Evolutionary conservation across 2,329 filamentous ascomycete species (phyloP).

Genomic region (Aschersonia sp.): DNA sequence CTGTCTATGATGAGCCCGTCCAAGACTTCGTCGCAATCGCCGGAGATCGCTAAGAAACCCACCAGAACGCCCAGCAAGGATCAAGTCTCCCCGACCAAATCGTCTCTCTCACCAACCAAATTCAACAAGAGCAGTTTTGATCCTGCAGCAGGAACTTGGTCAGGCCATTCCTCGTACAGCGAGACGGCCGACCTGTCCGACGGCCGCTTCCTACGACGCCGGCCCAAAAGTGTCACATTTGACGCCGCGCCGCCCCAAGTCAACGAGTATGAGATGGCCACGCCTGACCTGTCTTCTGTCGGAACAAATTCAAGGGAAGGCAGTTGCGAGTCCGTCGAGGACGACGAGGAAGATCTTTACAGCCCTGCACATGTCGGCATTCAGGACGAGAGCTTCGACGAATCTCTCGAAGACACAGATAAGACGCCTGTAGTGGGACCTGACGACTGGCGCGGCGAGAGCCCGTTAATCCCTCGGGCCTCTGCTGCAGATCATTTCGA

Average conservation of each 20-base stretch:
- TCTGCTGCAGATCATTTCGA: conserved; percentile 34
- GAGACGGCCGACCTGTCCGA: conserved; percentile 42
- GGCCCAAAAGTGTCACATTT: conserved; percentile 95
- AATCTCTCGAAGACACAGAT: conserved; percentile 84
- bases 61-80: conserved; percentile 49
- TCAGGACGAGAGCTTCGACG: conserved; percentile 83
- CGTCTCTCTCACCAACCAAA: conserved; percentile 59
- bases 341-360: conserved; percentile 43
- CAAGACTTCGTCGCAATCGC: conserved; percentile 7
- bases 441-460: conserved; percentile 81
- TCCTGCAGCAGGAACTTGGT: conserved; percentile 53
- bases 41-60: conserved; percentile 9
- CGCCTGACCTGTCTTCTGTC: conserved; percentile 85
- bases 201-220: conserved; percentile 59
- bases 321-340: conserved; percentile 77
- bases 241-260: conserved; percentile 85
- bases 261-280: conserved; percentile 97
- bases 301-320: conserved; percentile 83
- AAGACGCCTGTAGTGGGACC: conserved; percentile 97
- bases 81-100: conserved; percentile 72
- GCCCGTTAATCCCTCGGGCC: conserved; percentile 25
- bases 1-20: conserved; percentile 16
- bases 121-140: conserved; percentile 60
- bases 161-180: conserved; percentile 45
- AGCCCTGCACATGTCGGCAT: conserved; percentile 36